These are phyloP conservation scores for Cryptococcus wingfieldii DNA, from an alignment of 1,284 basidiomycete species.

Conservation along the genomic window DNA sequence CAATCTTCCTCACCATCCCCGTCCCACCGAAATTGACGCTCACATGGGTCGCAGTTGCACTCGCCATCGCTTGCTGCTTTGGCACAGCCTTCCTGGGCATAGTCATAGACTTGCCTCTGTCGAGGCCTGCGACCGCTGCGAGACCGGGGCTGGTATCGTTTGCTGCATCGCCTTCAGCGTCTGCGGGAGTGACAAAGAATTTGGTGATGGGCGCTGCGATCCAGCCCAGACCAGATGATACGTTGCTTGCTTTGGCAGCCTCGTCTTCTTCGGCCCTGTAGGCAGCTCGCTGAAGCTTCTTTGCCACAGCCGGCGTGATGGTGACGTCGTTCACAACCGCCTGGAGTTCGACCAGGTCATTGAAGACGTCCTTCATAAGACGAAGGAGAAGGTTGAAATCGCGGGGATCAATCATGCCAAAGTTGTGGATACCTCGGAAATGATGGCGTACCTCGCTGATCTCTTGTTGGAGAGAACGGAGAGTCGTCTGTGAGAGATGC, in stretches of 20 bases:
- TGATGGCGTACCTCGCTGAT: constrained; percentile 65
- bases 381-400: constrained; percentile 82
- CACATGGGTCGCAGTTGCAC: constrained; percentile 80
- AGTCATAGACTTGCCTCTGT: constrained; percentile 23
- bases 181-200: constrained; percentile 43
- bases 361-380: constrained; percentile 77
- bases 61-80: constrained; percentile 73
- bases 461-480: constrained; percentile 72
- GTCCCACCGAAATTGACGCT: constrained; percentile 85
- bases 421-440: constrained; percentile 62
- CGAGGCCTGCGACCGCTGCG: neutral
- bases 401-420: constrained; percentile 65
- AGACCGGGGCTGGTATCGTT: neutral
- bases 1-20: constrained; percentile 63
- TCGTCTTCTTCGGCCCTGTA: constrained; percentile 48
- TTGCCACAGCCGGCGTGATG: constrained; percentile 74
- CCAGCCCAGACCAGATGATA: constrained; percentile 56
- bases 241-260: constrained; percentile 22
- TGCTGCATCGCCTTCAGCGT: constrained; percentile 1
- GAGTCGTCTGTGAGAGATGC: constrained; percentile 79
- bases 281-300: constrained; percentile 62
- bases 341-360: constrained; percentile 76
- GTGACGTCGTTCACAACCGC: constrained; percentile 83
- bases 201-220: constrained; percentile 58
- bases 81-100: constrained; percentile 53